Evolutionary conservation across 495 filamentous ascomycete genomes (phyloP), one percentile per base, ranked within the genome.

Genomic region (Neurospora sp.): DNA sequence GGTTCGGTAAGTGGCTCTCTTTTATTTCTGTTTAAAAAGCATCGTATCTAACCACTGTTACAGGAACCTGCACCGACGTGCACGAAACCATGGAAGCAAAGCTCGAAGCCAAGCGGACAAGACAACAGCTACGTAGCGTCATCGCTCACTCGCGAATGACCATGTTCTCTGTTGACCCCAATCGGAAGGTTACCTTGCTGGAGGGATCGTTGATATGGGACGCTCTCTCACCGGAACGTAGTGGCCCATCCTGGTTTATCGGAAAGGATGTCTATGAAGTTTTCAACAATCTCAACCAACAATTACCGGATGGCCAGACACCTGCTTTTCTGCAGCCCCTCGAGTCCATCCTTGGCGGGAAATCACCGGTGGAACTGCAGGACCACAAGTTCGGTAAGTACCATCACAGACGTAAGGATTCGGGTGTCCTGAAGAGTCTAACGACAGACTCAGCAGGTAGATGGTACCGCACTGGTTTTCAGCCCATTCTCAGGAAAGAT

Each of bases 111-210:
- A 87, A 84, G 74, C 83, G 86, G 71, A 88, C 85, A n/a, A 84
- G 87, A 23, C 85, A 88, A 75, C 88, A 91, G 77, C 85, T 94
- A 16, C 82, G 88, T 3, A 88, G 87, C 62, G 91, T 93, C n/a
- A 88, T 93, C 72, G 85, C 88, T 27, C 88, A 92, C 74, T 88
- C 91, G 2, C 84, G 87, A 62, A 88, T 91, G 54, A 92, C 91
- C 18, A 83, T 93, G 12, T 93, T 92, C 85, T 86, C 88, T 1
- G 85, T 92, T 6, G 88, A 93, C 73, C 77, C 79, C 38, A 79
- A 89, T 49, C 81, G 83, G 14, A 86, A 81, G 0, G 77, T 93
- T 18, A 91, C 86, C 0, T 83, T 93, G 74, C 78, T 92, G 0
- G 91, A 93, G 78, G 91, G 89, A 6, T 81, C 84, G 0, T 79